Base-by-base conservation (phyloP, 352 stramenopile genomes). In the Phytophthora megakarya region DNA sequence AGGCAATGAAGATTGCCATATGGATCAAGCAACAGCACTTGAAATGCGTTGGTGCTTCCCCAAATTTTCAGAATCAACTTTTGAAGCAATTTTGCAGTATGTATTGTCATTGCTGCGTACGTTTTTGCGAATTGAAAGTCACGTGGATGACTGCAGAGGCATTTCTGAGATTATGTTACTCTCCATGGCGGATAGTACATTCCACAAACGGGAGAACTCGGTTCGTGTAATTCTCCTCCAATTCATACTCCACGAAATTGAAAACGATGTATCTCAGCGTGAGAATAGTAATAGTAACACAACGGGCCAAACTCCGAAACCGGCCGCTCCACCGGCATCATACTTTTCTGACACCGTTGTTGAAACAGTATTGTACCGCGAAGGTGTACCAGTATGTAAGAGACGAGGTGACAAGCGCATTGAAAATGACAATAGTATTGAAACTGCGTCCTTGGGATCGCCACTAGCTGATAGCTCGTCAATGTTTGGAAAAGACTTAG, bases 61-160 rank as follows among this genome's bases (percentile, higher is more conserved):
- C 18, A 66, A 61, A 13, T 90, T 89, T 48, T 35, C 26, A 0
- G 65, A 73, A 22, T 25, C 52, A 61, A 61, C 61, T 12, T 65
- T 68, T 48, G 85, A 82, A 42, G 72, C 77, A 1, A 73, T 91
- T 30, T 49, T 94, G 4, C 75, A 83, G 35, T 71, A 75, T 1
- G 58, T 81, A 0, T 23, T 92, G 1, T 69, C 65, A 9, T 47
- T 89, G 8, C 42, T 90, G 40, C 50, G 63, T 40, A 52, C 61
- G 0, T 90, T 81, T 52, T 5, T 90, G 25, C 80, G 76, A 5
- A 58, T 85, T 9, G 83, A 92, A 72, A 90, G 76, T 19, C 73
- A 88, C 26, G 61, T 80, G 3, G 71, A 89, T 23, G 83, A 92
- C 42, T 56, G 88, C 18, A 58, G 53, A 18, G 61, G 21, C 18